Base-by-base conservation (phyloP, 257 asterid genomes). In the Primulina eburnea region DNA sequence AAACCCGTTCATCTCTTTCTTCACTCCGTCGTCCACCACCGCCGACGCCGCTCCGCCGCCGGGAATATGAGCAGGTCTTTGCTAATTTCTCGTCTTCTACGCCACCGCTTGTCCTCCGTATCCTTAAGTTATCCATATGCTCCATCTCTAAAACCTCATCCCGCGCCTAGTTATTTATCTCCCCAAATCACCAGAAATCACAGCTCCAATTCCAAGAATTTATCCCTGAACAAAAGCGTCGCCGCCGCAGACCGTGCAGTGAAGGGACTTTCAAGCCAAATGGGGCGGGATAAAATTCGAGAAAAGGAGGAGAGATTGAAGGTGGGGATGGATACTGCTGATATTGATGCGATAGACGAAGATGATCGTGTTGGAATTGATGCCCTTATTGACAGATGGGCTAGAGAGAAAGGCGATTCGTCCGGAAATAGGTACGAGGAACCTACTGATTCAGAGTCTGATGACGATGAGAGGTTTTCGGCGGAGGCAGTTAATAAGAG, bases 381-480 rank as follows among this genome's bases (percentile, higher is more conserved):
- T 8, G 79, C 85, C 11, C 59, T 81, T 63, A 77, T 88, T 24
- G 92, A 83, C 72, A 86, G 76, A 55, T 79, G 76, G 24, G 85
- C 82, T 76, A 88, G 64, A 80, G 79, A 72, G 84, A 81, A 82
- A 62, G 84, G 77, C 18, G 83, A 73, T 2, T 60, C 74, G 14
- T 28, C 64, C 9, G 52, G 71, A 75, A 78, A 79, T 52, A 38
- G 62, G 47, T 77, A 76, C 33, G 96, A 88, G 81, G 96, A 87
- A 82, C 64, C 67, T 10, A 87, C 85, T 14, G 97, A 92, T 65
- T 90, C 97, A 2, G 98, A 89, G 33, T 75, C 90, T 0, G 98
- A 92, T 11, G 89, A 81, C 5, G 97, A 87, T 7, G 90, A 80
- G 59, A 70, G 83, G 52, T 74, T 60, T 69, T 69, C 88, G n/a